Evolutionary conservation across 2,329 filamentous ascomycete genomes (phyloP).

Genomic region (Colletotrichum ledebouriae): DNA sequence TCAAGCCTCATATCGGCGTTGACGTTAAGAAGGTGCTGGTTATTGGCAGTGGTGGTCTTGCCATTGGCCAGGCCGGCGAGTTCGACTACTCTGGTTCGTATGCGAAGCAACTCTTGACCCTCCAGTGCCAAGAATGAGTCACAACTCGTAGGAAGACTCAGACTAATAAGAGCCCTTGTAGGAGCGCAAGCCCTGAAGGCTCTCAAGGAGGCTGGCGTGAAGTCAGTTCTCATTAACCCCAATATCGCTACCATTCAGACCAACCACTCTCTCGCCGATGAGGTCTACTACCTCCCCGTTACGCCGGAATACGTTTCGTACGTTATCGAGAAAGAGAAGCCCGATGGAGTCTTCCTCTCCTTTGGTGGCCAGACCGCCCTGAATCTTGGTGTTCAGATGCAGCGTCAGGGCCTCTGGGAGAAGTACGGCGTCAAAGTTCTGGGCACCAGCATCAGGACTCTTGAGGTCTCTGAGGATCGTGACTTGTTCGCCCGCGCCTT

Average conservation of each 20-base stretch:
- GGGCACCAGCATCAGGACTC: constrained; percentile 92
- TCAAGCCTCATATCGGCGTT: constrained; percentile 83
- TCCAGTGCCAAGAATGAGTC: constrained; percentile 33
- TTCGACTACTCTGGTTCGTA: constrained; percentile 96
- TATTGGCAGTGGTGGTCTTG: constrained; percentile 94
- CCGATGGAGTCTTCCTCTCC: constrained; percentile 96
- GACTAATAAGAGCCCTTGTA: constrained; percentile 45
- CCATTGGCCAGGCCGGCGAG: constrained; percentile 97
- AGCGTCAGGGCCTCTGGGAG: constrained; percentile 94
- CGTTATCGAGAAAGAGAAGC: constrained; percentile 95
- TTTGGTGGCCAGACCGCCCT: constrained; percentile 98
- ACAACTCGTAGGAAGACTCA: constrained; percentile 19
- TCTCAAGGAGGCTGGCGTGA: constrained; percentile 92
- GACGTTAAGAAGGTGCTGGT: constrained; percentile 98
- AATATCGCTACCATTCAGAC: constrained; percentile 99
- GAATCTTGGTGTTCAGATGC: constrained; percentile 97
- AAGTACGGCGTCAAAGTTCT: constrained; percentile 96
- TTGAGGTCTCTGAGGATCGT: constrained; percentile 95
- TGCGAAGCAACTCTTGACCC: constrained; percentile 11
- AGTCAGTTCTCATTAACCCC: constrained; percentile 94
- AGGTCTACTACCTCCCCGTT: constrained; percentile 98
- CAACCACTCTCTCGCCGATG: constrained; percentile 93
- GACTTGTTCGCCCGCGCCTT: constrained; percentile 96
- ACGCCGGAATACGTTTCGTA: constrained; percentile 98
- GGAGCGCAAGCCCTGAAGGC: constrained; percentile 97